Conservation (phyloP, 2,329 filamentous ascomycete species). For the Penicillium sp. region DNA sequence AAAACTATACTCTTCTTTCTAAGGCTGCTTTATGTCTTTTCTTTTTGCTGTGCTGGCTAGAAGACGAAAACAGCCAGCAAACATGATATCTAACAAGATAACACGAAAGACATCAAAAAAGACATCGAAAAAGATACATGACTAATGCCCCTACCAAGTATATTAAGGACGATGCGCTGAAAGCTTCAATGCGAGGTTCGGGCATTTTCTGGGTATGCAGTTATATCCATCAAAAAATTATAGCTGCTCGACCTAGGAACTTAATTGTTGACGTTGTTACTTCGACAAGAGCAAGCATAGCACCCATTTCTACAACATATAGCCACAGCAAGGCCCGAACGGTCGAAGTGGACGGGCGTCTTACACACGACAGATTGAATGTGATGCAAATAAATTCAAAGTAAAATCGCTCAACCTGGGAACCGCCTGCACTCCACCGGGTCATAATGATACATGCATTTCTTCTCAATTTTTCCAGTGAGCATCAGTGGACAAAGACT, state of each 20-base stretch:
- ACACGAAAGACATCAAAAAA: not conserved
- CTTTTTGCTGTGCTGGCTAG: not conserved
- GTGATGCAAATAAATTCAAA: constrained; percentile 14
- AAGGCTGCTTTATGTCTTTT: not conserved
- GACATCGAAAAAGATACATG: not conserved
- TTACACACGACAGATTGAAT: not conserved
- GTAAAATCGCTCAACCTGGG: constrained; percentile 20
- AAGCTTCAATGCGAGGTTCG: not conserved
- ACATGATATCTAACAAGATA: not conserved
- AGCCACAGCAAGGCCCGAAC: not conserved
- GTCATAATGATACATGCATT: constrained; percentile 24
- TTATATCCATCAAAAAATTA: not conserved
- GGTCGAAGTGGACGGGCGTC: no score
- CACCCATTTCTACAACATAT: not conserved
- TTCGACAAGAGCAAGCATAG: not conserved
- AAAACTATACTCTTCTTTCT: not conserved
- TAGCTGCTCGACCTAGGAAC: not conserved
- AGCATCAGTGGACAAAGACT: constrained; percentile 5
- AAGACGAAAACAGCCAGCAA: not conserved
- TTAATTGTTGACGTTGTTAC: no score
- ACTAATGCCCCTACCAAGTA: not conserved
- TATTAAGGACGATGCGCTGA: not conserved
- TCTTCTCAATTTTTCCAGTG: not conserved
- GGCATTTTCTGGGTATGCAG: not conserved
- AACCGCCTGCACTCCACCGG: constrained; percentile 19